Conservation (phyloP, 2,329 filamentous ascomycete genomes). For the Blumeria graminis region DNA sequence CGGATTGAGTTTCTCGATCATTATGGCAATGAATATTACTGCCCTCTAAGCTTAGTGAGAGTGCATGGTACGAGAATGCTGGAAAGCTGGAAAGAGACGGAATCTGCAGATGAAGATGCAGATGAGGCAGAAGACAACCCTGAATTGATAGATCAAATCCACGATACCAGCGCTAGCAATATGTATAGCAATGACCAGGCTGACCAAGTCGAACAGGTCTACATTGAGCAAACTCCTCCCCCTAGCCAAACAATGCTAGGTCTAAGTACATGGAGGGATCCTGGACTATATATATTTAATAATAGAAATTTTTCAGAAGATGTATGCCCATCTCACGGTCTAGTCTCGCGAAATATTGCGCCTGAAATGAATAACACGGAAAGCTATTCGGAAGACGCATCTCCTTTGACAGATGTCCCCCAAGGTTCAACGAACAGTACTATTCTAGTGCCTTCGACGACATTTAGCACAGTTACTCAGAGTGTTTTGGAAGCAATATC, state of each 20-base stretch:
- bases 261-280: conserved; percentile 4
- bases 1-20: conserved; percentile 80
- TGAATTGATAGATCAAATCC: conserved; percentile 10
- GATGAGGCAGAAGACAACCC: conserved; percentile 12
- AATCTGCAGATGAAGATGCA: conserved; percentile 39
- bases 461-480: not conserved
- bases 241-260: not conserved
- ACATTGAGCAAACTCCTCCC: not conserved
- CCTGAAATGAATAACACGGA: not conserved
- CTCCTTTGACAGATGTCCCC: not conserved
- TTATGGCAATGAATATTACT: conserved; percentile 93
- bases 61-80: conserved; percentile 88
- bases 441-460: not conserved
- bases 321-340: conserved; percentile 6
- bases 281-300: conserved; percentile 3
- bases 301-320: not conserved
- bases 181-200: conserved; percentile 3
- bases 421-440: not conserved
- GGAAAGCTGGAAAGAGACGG: conserved; percentile 73
- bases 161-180: conserved; percentile 14
- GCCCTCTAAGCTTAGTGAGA: conserved; percentile 68
- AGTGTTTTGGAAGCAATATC: not conserved
- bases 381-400: not conserved
- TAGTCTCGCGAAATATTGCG: not conserved
- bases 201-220: not conserved